Percentiles rank a stretch among this genome's conserved stretches.
These are phyloP conservation scores for Kernera saxatilis DNA, from an alignment of 345 rosid genomes.

Conservation along the genomic window DNA sequence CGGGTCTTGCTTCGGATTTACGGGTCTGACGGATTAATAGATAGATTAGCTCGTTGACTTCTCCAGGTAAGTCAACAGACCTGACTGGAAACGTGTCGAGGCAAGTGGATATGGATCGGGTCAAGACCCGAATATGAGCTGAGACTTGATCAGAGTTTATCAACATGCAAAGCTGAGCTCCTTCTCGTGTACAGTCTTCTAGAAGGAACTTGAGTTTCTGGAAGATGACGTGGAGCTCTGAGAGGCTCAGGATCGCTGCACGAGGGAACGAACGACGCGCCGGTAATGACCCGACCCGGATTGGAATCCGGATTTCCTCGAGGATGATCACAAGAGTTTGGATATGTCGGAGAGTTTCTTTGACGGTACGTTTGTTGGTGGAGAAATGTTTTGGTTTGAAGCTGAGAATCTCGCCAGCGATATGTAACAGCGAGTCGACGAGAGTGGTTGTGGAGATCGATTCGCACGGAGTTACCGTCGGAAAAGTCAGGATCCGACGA, in stretches of 20 bases:
- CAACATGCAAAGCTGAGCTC: constrained; percentile 55
- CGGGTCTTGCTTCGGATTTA: constrained; percentile 41
- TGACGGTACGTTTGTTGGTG: constrained; percentile 43
- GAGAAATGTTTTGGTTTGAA: constrained; percentile 40
- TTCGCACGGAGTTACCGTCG: constrained; percentile 59
- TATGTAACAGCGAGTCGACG: constrained; percentile 44
- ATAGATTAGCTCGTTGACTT: constrained; percentile 47
- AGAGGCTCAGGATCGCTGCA: constrained; percentile 39
- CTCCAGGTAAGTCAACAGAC: constrained; percentile 38
- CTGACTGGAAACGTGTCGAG: constrained; percentile 57
- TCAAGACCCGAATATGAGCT: constrained; percentile 39
- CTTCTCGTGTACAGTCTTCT: constrained; percentile 59
- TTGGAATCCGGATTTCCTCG: constrained; percentile 40
- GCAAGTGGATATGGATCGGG: constrained; percentile 45
- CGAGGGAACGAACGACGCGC: constrained; percentile 20
- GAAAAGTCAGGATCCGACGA: constrained; percentile 64
- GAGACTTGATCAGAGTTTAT: constrained; percentile 53
- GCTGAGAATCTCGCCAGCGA: constrained; percentile 36
- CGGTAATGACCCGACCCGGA: constrained; percentile 2
- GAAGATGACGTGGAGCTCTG: constrained; percentile 64
- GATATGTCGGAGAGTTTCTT: constrained; percentile 46
- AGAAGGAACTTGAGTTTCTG: constrained; percentile 54
- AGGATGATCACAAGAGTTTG: constrained; percentile 41
- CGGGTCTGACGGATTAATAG: constrained; percentile 48
- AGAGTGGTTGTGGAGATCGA: constrained; percentile 41